Evolutionary conservation across 257 asterid genomes (phyloP).

Genomic region (Solanum pennellii): DNA sequence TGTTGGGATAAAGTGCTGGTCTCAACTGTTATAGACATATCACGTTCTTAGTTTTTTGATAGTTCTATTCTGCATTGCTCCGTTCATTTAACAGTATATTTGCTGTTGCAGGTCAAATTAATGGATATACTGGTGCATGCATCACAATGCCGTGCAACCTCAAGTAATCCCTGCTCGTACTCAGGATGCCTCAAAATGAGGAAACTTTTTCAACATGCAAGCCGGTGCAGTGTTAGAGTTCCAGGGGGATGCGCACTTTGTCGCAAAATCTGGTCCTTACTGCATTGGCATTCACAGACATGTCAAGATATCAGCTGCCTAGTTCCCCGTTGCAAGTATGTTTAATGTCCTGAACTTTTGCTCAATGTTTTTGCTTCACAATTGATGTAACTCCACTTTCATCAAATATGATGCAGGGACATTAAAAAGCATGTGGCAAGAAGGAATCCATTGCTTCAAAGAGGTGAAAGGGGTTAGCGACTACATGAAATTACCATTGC

Average conservation of each 20-base stretch:
- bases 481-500: neutral
- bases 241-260: slow-evolving; percentile 33
- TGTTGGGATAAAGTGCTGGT: neutral
- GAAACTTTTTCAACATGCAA: slow-evolving; percentile 21
- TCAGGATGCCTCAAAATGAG: slow-evolving; percentile 20
- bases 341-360: neutral
- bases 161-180: slow-evolving; percentile 22
- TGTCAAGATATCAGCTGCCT: slow-evolving; percentile 30
- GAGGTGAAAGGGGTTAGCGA: slow-evolving; percentile 4
- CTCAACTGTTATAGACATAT: neutral
- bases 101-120: slow-evolving; percentile 14
- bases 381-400: neutral
- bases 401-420: slow-evolving; percentile 17
- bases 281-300: slow-evolving; percentile 20
- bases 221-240: slow-evolving; percentile 12
- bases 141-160: slow-evolving; percentile 14
- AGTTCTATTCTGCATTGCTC: neutral
- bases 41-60: neutral
- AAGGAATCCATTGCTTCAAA: neutral
- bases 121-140: slow-evolving; percentile 34
- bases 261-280: slow-evolving; percentile 24
- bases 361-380: neutral
- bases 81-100: neutral
- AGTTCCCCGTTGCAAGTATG: slow-evolving; percentile 52
- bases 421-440: slow-evolving; percentile 7